These are phyloP conservation scores for Parathielavia hyrcaniae DNA, from an alignment of 495 filamentous ascomycete genomes.

Conservation along the genomic window DNA sequence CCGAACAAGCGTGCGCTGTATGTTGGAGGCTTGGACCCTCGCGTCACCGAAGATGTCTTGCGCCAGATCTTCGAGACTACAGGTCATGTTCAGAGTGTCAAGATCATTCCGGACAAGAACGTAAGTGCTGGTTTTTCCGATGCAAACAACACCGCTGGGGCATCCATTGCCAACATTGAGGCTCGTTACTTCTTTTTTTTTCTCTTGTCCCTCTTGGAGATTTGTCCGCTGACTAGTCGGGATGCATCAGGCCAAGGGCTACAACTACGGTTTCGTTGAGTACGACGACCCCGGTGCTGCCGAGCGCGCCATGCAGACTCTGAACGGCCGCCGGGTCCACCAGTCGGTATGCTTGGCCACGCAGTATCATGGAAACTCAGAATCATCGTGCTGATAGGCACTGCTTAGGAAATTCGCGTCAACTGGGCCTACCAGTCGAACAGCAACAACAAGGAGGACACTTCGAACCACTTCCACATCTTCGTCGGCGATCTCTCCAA, in stretches of 20 bases:
- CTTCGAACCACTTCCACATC: slow-evolving; percentile 97
- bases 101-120: slow-evolving; percentile 99
- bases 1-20: slow-evolving; percentile 98
- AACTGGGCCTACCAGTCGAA: slow-evolving; percentile 99
- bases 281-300: slow-evolving; percentile 96
- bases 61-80: slow-evolving; percentile 99
- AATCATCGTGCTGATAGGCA: slow-evolving; percentile 7
- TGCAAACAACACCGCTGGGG: too few relatives aligned
- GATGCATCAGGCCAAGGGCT: slow-evolving; percentile 68
- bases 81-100: slow-evolving; percentile 95
- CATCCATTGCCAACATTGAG: too few relatives aligned
- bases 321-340: slow-evolving; percentile 92
- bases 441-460: slow-evolving; percentile 91
- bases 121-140: slow-evolving; percentile 47
- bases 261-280: slow-evolving; percentile 99
- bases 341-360: slow-evolving; percentile 62
- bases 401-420: slow-evolving; percentile 85
- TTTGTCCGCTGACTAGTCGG: slow-evolving; percentile 9
- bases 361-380: neutral
- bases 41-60: slow-evolving; percentile 93
- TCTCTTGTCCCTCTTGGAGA: slow-evolving; percentile 1
- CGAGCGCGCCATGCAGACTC: slow-evolving; percentile 92
- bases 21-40: slow-evolving; percentile 88
- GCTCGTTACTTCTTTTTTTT: neutral
- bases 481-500: slow-evolving; percentile 98